phyloP scores from a whole-genome alignment of 345 rosid genomes.

The Eucalyptus viminalis region DNA sequence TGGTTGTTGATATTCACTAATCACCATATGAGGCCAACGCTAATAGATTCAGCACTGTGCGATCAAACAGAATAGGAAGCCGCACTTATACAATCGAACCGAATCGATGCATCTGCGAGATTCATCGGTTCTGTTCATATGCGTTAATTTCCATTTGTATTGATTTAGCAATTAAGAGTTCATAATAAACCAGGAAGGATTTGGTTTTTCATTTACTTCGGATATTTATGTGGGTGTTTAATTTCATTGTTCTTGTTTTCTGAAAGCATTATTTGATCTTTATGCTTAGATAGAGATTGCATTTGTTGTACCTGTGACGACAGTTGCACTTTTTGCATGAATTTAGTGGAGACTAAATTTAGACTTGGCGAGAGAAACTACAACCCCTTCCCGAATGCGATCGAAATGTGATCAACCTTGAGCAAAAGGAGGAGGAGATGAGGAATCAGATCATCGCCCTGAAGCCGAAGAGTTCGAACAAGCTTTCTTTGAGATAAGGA shows the following conservation, averaged over 20 bases:
- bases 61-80: too few species aligned
- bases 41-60: accelerated
- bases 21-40: too few species aligned
- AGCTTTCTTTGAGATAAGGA: conserved; percentile 68
- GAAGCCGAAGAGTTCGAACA: conserved; percentile 72
- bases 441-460: conserved; percentile 62
- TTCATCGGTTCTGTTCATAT: too few species aligned
- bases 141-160: too few species aligned
- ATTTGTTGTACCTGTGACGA: not conserved
- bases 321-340: not conserved
- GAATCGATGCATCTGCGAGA: too few species aligned
- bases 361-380: too few species aligned
- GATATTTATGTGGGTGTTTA: not conserved
- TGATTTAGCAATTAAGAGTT: too few species aligned
- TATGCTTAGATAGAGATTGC: not conserved
- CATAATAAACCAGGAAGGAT: too few species aligned
- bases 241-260: not conserved
- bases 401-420: conserved; percentile 62
- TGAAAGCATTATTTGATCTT: not conserved
- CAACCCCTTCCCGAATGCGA: conserved; percentile 1
- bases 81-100: too few species aligned
- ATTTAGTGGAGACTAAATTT: too few species aligned
- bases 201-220: not conserved
- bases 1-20: too few species aligned
- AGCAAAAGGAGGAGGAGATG: conserved; percentile 89